Percentiles rank a stretch among this genome's conserved stretches.
phyloP scores from a whole-genome alignment of 2,329 filamentous ascomycete genomes.

The Aspergillus sp. region DNA sequence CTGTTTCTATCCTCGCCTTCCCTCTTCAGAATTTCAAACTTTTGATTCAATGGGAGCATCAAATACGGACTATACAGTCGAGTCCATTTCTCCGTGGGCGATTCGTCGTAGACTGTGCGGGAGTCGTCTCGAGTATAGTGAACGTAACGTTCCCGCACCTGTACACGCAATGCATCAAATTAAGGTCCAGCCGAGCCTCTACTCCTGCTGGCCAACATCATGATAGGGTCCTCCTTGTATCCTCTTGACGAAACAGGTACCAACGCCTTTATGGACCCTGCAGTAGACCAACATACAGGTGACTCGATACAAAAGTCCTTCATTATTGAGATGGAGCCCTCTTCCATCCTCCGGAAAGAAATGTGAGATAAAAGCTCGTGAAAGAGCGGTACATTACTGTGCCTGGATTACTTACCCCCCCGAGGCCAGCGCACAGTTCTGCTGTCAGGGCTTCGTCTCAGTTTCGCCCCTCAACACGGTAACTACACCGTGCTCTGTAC shows the following conservation, averaged over 20 bases:
- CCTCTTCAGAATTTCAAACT: neutral
- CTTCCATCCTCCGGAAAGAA: neutral
- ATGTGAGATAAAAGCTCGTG: neutral
- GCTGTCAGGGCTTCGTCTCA: neutral
- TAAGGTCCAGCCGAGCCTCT: neutral
- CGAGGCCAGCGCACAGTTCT: neutral
- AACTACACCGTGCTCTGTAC: neutral
- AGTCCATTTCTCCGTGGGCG: neutral
- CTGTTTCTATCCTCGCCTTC: neutral
- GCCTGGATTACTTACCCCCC: too few relatives aligned
- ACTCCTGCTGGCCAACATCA: neutral
- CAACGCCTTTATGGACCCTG: conserved; percentile 5
- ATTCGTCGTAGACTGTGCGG: neutral
- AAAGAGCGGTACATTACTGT: too few relatives aligned
- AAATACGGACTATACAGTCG: neutral
- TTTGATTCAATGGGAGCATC: too few relatives aligned
- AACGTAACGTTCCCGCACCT: neutral
- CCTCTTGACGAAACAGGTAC: neutral
- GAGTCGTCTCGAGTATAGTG: conserved; percentile 3
- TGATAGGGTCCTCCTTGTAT: neutral
- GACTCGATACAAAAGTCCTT: neutral
- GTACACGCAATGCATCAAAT: conserved; percentile 5
- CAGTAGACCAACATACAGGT: neutral
- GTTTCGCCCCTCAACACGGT: neutral
- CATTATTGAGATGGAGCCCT: neutral